phyloP scores from a whole-genome alignment of 805 yeast genomes.

The Suhomyces vadensis region DNA sequence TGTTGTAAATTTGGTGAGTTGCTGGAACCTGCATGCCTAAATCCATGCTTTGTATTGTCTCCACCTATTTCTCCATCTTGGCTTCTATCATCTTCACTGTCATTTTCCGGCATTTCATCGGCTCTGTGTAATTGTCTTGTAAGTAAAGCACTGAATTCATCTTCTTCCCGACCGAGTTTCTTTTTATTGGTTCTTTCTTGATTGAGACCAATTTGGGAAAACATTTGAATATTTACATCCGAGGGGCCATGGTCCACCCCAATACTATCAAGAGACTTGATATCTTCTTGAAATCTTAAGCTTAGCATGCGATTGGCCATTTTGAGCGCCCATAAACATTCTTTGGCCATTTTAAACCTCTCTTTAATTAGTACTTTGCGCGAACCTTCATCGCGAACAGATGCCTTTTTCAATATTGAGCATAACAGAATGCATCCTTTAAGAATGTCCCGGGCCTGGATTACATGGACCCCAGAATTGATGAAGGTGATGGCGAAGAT shows the following conservation, averaged over 20 bases:
- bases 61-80: neutral
- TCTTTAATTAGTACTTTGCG: conserved; percentile 27
- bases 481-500: conserved; percentile 42
- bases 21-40: neutral
- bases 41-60: neutral
- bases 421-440: conserved; percentile 27
- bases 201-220: conserved; percentile 46
- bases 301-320: conserved; percentile 53
- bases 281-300: conserved; percentile 46
- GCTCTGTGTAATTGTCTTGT: conserved; percentile 20
- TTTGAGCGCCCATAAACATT: conserved; percentile 63
- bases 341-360: conserved; percentile 54
- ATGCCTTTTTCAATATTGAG: conserved; percentile 24
- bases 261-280: conserved; percentile 33
- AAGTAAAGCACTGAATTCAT: conserved; percentile 21
- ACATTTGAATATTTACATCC: conserved; percentile 49
- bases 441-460: conserved; percentile 25
- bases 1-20: neutral
- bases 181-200: conserved; percentile 8
- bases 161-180: conserved; percentile 11
- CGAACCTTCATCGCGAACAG: conserved; percentile 33
- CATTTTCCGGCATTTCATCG: neutral
- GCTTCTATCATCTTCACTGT: conserved; percentile 5
- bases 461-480: conserved; percentile 39
- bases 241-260: conserved; percentile 58